Evolutionary conservation across 768 basidiomycete species (phyloP).

Genomic region (Lentinula edodes): DNA sequence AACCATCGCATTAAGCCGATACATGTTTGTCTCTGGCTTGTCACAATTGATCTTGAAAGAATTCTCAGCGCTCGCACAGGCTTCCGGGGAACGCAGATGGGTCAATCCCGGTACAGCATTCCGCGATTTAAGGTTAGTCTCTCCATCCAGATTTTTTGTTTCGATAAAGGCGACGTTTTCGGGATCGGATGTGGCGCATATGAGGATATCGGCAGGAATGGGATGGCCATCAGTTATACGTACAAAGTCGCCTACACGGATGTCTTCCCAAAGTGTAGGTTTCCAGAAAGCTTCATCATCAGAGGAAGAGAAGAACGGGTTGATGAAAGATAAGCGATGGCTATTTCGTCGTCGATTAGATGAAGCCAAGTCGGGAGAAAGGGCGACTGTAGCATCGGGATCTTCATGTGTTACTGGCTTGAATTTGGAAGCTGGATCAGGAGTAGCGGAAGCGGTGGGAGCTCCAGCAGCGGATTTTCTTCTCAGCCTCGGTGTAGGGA

Average conservation of each 20-base stretch:
- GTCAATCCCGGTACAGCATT: constrained; percentile 73
- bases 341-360: constrained; percentile 28
- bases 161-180: constrained; percentile 72
- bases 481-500: background rate
- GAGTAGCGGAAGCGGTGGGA: background rate
- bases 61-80: constrained; percentile 44
- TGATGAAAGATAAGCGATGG: constrained; percentile 8
- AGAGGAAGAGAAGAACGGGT: background rate
- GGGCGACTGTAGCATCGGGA: background rate
- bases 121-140: constrained; percentile 96
- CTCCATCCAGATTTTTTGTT: constrained; percentile 96
- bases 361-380: background rate
- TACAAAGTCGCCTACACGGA: constrained; percentile 88
- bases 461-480: background rate
- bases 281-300: constrained; percentile 45
- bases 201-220: constrained; percentile 68
- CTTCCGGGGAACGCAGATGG: constrained; percentile 60
- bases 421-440: background rate
- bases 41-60: constrained; percentile 80
- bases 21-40: constrained; percentile 90
- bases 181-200: constrained; percentile 49
- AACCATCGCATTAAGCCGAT: constrained; percentile 78
- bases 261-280: constrained; percentile 73
- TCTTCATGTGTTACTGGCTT: background rate
- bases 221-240: constrained; percentile 61